Conservation (phyloP, 2,329 filamentous ascomycete species). For the Claviceps sp. region DNA sequence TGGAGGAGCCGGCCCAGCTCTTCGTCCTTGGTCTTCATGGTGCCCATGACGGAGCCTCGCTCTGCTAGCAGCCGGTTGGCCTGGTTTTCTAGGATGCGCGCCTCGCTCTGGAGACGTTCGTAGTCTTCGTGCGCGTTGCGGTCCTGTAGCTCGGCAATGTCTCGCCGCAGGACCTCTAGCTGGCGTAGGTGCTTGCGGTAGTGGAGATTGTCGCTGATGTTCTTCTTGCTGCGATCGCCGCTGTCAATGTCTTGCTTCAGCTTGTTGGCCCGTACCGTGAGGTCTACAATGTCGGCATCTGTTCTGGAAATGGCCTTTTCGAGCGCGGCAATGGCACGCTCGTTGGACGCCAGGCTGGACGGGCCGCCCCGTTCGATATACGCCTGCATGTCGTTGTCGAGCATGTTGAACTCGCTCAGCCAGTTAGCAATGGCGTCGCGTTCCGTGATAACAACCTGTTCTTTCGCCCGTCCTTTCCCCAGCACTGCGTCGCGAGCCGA, state of each 20-base stretch:
- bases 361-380: conserved; percentile 69
- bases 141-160: conserved; percentile 62
- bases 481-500: conserved; percentile 65
- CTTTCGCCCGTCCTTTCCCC: conserved; percentile 55
- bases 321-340: conserved; percentile 53
- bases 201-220: conserved; percentile 77
- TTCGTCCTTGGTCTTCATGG: conserved; percentile 73
- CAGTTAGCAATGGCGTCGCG: conserved; percentile 60
- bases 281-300: conserved; percentile 52
- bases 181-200: conserved; percentile 64
- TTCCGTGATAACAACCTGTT: conserved; percentile 57
- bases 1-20: conserved; percentile 58
- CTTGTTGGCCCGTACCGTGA: conserved; percentile 61
- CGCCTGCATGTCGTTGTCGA: conserved; percentile 63
- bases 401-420: conserved; percentile 61
- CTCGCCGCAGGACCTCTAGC: conserved; percentile 50
- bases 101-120: conserved; percentile 58
- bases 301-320: conserved; percentile 51
- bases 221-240: conserved; percentile 70
- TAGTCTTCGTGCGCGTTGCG: conserved; percentile 77
- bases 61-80: conserved; percentile 59
- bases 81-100: conserved; percentile 49
- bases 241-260: conserved; percentile 66
- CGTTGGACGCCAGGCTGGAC: conserved; percentile 53
- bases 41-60: conserved; percentile 59